Evolutionary conservation across 2,329 filamentous ascomycete species (phyloP).

Genomic region (Chaetomiaceae sp.): DNA sequence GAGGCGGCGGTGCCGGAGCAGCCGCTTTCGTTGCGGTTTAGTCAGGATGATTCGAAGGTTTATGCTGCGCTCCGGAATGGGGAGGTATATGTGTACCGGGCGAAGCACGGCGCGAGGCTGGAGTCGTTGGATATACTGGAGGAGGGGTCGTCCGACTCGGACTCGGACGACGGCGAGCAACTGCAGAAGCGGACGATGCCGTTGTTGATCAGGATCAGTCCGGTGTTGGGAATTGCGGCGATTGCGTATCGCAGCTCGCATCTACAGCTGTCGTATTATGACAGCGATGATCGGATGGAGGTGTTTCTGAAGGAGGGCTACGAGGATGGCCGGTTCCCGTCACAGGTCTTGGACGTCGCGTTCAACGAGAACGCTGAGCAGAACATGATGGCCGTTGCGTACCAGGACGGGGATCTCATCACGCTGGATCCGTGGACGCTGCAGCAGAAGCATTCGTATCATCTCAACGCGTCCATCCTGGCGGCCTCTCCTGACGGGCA

Average conservation of each 20-base stretch:
- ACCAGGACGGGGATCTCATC: slow-evolving; percentile 22
- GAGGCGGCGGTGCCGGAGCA: slow-evolving; percentile 14
- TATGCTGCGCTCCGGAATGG: slow-evolving; percentile 16
- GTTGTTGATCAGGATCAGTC: slow-evolving; percentile 13
- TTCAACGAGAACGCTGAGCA: slow-evolving; percentile 23
- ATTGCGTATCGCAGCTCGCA: slow-evolving; percentile 20
- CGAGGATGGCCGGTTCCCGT: slow-evolving; percentile 12
- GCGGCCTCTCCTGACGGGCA: slow-evolving; percentile 26
- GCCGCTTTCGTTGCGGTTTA: slow-evolving; percentile 15
- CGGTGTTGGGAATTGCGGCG: slow-evolving; percentile 16
- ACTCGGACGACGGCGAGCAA: slow-evolving; percentile 11
- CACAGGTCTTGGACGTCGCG: slow-evolving; percentile 16
- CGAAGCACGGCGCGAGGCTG: slow-evolving; percentile 13
- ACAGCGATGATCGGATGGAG: slow-evolving; percentile 17
- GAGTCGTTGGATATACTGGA: slow-evolving; percentile 12
- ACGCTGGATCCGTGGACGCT: slow-evolving; percentile 22
- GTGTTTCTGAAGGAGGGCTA: slow-evolving; percentile 19
- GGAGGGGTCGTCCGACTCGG: slow-evolving; percentile 17
- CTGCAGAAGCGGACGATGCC: slow-evolving; percentile 15
- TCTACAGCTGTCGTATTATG: slow-evolving; percentile 17
- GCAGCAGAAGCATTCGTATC: slow-evolving; percentile 14
- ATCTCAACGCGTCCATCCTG: slow-evolving; percentile 19
- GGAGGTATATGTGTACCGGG: slow-evolving; percentile 16
- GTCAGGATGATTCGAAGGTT: slow-evolving; percentile 17
- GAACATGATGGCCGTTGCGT: slow-evolving; percentile 21